These are phyloP conservation scores for Cicer bijugum DNA, from an alignment of 306 rosid species.

Conservation along the genomic window DNA sequence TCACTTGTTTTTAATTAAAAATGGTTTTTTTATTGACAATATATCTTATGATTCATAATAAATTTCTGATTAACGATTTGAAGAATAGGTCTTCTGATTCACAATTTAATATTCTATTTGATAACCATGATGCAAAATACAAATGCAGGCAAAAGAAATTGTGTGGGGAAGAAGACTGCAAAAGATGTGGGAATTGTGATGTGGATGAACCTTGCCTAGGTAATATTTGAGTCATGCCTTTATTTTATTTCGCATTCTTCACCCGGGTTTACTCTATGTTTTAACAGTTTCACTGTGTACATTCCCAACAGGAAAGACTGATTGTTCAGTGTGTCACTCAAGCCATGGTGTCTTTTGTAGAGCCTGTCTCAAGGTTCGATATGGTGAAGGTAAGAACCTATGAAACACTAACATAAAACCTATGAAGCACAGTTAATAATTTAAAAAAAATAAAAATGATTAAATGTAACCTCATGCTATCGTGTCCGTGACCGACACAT, in stretches of 20 bases:
- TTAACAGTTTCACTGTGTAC: conserved; percentile 20
- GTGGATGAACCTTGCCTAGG: conserved; percentile 72
- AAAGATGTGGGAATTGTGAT: conserved; percentile 68
- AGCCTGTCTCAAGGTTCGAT: conserved; percentile 75
- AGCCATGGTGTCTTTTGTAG: conserved; percentile 70
- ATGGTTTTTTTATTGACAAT: too few relatives aligned
- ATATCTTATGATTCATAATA: too few relatives aligned
- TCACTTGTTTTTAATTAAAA: too few relatives aligned
- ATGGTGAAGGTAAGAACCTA: conserved; percentile 66
- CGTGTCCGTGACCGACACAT: too few relatives aligned
- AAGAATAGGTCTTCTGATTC: too few relatives aligned
- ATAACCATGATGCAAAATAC: conserved; percentile 5
- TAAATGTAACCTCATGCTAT: too few relatives aligned
- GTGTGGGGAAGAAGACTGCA: conserved; percentile 75
- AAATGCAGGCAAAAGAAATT: conserved; percentile 73
- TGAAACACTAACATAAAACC: too few relatives aligned
- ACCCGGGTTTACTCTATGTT: background rate
- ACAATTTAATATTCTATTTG: too few relatives aligned
- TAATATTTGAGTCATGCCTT: conserved; percentile 38
- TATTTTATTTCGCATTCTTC: background rate
- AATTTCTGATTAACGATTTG: too few relatives aligned
- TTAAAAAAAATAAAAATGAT: too few relatives aligned
- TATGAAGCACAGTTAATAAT: too few relatives aligned
- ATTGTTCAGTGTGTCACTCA: conserved; percentile 79
- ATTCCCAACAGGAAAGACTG: conserved; percentile 67